Conservation (phyloP, 495 filamentous ascomycete species). For the Penicillium atrosanguineum region DNA sequence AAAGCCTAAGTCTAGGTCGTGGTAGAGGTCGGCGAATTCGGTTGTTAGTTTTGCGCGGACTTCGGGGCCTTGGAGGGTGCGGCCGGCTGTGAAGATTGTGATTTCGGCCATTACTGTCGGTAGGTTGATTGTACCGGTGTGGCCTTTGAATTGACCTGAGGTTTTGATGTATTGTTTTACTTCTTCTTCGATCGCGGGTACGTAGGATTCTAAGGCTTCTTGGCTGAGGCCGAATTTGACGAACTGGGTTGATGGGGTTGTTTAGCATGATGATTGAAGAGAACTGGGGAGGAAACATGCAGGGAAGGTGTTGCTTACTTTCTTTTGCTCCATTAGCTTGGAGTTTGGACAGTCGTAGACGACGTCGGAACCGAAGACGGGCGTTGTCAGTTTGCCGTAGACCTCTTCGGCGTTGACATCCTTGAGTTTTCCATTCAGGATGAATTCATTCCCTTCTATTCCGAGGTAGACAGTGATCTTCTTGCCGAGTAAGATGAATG, state of each 20-base stretch:
- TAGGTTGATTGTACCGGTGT: slow-evolving; percentile 63
- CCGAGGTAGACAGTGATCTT: slow-evolving; percentile 77
- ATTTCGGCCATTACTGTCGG: slow-evolving; percentile 73
- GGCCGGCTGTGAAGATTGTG: slow-evolving; percentile 80
- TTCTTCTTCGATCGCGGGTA: slow-evolving; percentile 75
- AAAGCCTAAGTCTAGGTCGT: slow-evolving; percentile 85
- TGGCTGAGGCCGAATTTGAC: slow-evolving; percentile 82
- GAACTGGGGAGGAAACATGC: not conserved
- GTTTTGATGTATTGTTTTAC: slow-evolving; percentile 66
- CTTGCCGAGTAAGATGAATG: slow-evolving; percentile 72
- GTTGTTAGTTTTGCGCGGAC: slow-evolving; percentile 68
- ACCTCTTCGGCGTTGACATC: slow-evolving; percentile 82
- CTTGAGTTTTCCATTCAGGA: slow-evolving; percentile 79
- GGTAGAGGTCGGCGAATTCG: slow-evolving; percentile 68
- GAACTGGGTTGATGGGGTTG: slow-evolving; percentile 50
- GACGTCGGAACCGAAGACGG: slow-evolving; percentile 82
- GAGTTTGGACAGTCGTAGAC: slow-evolving; percentile 87
- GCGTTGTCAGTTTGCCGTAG: slow-evolving; percentile 77
- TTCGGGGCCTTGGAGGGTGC: slow-evolving; percentile 77
- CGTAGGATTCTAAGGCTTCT: slow-evolving; percentile 72
- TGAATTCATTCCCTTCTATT: slow-evolving; percentile 79
- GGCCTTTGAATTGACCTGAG: slow-evolving; percentile 63
- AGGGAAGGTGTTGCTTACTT: slow-evolving; percentile 26
- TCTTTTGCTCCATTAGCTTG: slow-evolving; percentile 84
- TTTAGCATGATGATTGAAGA: not conserved